Base-by-base conservation (phyloP, 352 stramenopile genomes). In the Aphanomyces euteiches region DNA sequence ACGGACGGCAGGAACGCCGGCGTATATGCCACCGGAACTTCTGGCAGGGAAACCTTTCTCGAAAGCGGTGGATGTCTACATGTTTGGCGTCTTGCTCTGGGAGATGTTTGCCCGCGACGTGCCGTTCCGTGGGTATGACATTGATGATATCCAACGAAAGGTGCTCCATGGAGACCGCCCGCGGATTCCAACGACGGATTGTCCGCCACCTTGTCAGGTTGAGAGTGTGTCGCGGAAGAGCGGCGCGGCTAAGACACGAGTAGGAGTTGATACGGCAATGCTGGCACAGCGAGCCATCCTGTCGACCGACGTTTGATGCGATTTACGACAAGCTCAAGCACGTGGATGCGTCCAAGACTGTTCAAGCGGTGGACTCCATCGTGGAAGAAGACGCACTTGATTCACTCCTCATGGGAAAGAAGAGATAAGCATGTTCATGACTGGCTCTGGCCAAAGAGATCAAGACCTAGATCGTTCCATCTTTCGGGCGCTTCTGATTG, bases 1-100 rank as follows among this genome's bases (percentile, higher is more conserved):
- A 43, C 85, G 81, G 39, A 77, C 76, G n/a, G 91, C 90, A 15
- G 90, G 92, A 6, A 98, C 93, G n/a, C 90, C 91, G 3, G 83
- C 83, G 40, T 96, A 96, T 75, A 96, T 95, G 88, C 83, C 87
- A 10, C 85, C 87, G 10, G 90, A 98, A 74, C 79, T 98, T 3
- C 75, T 98, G 19, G 82, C 73, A 28, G 82, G 85, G 8, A 82
- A 81, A 6, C 77, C 87, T 0, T 98, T 97, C 69, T 95, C 84
- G 36, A 96, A 95, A 69, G 81, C 78, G 0, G 90, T 98, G 40
- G 91, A 98, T 70, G 89, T 97, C 19, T 98, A 93, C 77, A 96
- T 96, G 75, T 97, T 96, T 77, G 92, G 90, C 13, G 80, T 98
- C 53, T 75, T 98, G 28, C 69, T 98, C 6, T 97, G 90, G 89